Evolutionary conservation across 2,329 filamentous ascomycete genomes (phyloP).

Genomic region (Pseudopithomyces chartarum): DNA sequence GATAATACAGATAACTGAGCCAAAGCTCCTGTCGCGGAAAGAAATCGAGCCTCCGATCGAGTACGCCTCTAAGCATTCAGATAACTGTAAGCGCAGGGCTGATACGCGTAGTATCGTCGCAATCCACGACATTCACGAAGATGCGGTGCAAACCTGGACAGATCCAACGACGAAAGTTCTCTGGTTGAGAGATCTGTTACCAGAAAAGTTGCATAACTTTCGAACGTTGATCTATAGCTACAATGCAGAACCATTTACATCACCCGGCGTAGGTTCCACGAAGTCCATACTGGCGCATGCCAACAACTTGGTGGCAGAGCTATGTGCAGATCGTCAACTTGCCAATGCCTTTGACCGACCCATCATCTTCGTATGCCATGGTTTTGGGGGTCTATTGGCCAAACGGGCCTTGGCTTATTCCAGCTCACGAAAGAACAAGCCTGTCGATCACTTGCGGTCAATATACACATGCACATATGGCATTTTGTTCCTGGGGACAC

Average conservation of each 20-base stretch:
- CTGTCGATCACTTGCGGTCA: constrained; percentile 68
- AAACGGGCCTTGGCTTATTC: constrained; percentile 73
- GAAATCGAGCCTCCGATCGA: background rate
- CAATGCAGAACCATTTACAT: constrained; percentile 24
- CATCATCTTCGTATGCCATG: constrained; percentile 78
- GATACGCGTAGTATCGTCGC: constrained; percentile 39
- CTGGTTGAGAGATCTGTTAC: constrained; percentile 43
- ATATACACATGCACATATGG: constrained; percentile 76
- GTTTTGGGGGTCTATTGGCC: constrained; percentile 72
- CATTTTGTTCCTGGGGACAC: constrained; percentile 25
- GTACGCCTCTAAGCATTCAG: background rate
- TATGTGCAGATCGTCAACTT: constrained; percentile 45
- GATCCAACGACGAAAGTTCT: constrained; percentile 27
- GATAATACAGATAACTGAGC: constrained; percentile 1
- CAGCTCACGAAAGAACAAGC: constrained; percentile 62
- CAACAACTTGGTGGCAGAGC: constrained; percentile 42
- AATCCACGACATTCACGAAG: constrained; percentile 43
- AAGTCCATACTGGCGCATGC: constrained; percentile 32
- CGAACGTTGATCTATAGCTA: constrained; percentile 35
- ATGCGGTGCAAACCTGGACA: constrained; percentile 37
- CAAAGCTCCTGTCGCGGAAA: background rate
- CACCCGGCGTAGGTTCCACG: constrained; percentile 21
- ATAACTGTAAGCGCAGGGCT: constrained; percentile 3
- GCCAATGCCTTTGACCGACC: constrained; percentile 64
- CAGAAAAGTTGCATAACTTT: constrained; percentile 19